Evolutionary conservation across 805 yeast genomes (phyloP).

Genomic region (Schwanniomyces pseudopolymorphus): DNA sequence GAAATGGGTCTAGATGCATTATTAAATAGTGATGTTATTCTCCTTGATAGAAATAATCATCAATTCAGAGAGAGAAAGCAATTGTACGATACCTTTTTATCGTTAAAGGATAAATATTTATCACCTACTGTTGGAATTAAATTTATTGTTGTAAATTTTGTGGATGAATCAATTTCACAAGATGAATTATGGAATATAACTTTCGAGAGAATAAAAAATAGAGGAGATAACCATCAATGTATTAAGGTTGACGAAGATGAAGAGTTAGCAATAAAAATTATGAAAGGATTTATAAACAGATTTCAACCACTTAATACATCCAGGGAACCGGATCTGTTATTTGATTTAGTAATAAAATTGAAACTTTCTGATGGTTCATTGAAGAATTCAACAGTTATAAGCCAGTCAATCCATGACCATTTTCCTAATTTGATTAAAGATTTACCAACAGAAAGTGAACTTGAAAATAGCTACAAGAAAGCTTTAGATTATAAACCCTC

Average conservation of each 20-base stretch:
- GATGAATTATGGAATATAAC: conserved; percentile 52
- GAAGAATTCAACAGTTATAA: conserved; percentile 46
- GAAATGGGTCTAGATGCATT: conserved; percentile 39
- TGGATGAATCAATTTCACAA: conserved; percentile 32
- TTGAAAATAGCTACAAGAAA: conserved; percentile 46
- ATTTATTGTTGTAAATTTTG: conserved; percentile 69
- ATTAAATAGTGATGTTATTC: conserved; percentile 46
- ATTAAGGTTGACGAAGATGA: conserved; percentile 57
- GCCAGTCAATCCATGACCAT: conserved; percentile 33
- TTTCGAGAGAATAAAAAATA: conserved; percentile 50
- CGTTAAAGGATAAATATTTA: conserved; percentile 44
- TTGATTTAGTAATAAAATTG: conserved; percentile 66
- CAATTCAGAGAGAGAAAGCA: conserved; percentile 66
- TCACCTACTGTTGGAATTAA: conserved; percentile 41
- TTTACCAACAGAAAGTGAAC: conserved; percentile 40
- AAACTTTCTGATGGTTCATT: conserved; percentile 44
- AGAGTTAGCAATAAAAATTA: conserved; percentile 54
- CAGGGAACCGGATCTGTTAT: conserved; percentile 59
- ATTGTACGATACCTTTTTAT: conserved; percentile 52
- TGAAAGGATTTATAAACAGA: conserved; percentile 71
- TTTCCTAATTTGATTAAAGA: conserved; percentile 30
- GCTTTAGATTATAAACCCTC: conserved; percentile 60
- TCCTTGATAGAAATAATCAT: conserved; percentile 85
- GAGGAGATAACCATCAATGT: conserved; percentile 91
- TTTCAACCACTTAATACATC: conserved; percentile 57